Percentiles rank a stretch among this genome's conserved stretches.
phyloP scores from a whole-genome alignment of 805 yeast genomes.

The Yarrowia deformans region DNA sequence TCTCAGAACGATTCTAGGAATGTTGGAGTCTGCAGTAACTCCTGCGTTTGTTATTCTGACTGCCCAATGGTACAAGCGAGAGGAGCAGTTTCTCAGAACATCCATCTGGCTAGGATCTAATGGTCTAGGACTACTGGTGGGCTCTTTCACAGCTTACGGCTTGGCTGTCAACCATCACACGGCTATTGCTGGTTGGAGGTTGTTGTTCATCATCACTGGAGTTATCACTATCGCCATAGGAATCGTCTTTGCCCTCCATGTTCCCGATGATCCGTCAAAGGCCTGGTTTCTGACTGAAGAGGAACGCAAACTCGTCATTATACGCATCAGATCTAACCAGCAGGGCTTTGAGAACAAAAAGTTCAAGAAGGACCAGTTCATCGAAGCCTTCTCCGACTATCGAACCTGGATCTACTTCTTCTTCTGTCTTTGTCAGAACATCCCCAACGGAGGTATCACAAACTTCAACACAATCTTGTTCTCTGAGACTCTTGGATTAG shows the following conservation, averaged over 20 bases:
- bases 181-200: slow-evolving; percentile 57
- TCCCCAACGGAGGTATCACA: slow-evolving; percentile 64
- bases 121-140: slow-evolving; percentile 57
- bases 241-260: slow-evolving; percentile 42
- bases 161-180: slow-evolving; percentile 50
- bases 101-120: slow-evolving; percentile 55
- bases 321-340: slow-evolving; percentile 60
- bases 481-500: slow-evolving; percentile 41
- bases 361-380: slow-evolving; percentile 62
- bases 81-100: slow-evolving; percentile 56
- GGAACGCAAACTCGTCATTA: slow-evolving; percentile 59
- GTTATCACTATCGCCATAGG: slow-evolving; percentile 58
- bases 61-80: slow-evolving; percentile 62
- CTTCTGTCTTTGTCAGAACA: slow-evolving; percentile 52
- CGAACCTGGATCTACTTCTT: slow-evolving; percentile 59
- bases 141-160: slow-evolving; percentile 60
- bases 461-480: slow-evolving; percentile 58
- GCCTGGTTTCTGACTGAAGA: slow-evolving; percentile 58
- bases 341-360: slow-evolving; percentile 63
- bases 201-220: slow-evolving; percentile 65
- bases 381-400: slow-evolving; percentile 59
- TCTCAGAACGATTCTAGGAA: slow-evolving; percentile 60
- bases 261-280: slow-evolving; percentile 62
- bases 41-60: slow-evolving; percentile 66
- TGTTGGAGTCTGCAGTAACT: slow-evolving; percentile 60